Evolutionary conservation across 495 filamentous ascomycete genomes (phyloP), one percentile per base, ranked within the genome.

Genomic region (Penicillium steckii): DNA sequence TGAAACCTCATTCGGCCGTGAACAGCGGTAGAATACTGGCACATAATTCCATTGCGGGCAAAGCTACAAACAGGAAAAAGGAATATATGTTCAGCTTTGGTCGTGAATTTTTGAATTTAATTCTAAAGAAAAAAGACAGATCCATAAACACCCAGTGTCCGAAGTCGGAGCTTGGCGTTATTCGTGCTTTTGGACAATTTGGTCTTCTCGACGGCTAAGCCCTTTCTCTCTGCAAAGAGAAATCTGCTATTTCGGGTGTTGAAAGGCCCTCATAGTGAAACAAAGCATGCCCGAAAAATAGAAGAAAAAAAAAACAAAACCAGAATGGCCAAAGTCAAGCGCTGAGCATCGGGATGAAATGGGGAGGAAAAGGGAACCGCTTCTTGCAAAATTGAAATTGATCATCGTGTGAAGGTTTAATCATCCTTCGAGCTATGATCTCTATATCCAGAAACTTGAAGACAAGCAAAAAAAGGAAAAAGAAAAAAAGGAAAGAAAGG

Each of bases 401-500:
- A 27, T 19, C 33, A 33, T 9, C 27, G 12, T 24, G 15, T 48
- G 40, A 27, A 43, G 46, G 10, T 32, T 50, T 26, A 42, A 21
- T 19, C 19, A 40, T 51, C 41, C 19, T 42, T 24, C 52, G 51
- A 33, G 26, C 15, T 40, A 21, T 42, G 32, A 44, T 49, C 44
- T 59, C 51, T 60, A 51, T 53, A 24, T 12, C 43, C n/a, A 23
- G 15, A 30, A 41, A 50, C 44, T 48, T 27, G 26, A 46, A 52
- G 15, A 32, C 42, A 44, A 26, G 42, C 21, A 21, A 22, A 25
- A 51, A 51, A 40, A 37, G 7, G 8, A 38, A 17, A 57, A 55
- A 48, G 25, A 25, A 29, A 25, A 29, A 50, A 52, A 49, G 27
- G 25, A 9, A 50, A 27, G 30, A 51, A 17, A 3, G 33, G 18